Evolutionary conservation across 1,284 basidiomycete species (phyloP), one percentile per base, ranked within the genome.

Genomic region (Microstroma glucosiphilum): DNA sequence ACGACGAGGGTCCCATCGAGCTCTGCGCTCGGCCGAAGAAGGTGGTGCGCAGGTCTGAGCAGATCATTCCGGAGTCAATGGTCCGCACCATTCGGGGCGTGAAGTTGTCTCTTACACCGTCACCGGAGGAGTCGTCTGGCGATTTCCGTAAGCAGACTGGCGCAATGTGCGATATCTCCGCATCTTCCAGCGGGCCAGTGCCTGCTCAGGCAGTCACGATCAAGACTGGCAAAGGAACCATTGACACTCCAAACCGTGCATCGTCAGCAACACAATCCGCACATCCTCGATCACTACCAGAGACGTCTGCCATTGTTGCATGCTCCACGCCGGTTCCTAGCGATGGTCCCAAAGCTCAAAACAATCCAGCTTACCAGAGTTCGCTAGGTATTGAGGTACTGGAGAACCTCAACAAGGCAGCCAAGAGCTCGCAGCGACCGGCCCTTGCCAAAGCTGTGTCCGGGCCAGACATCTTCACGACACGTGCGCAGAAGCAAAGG

Each of bases 1-100:
- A 82, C 15, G 89, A 90, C 69, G 81, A 88, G 81, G 69, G 77
- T 1, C 77, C 77, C 1, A 66, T 79, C 21, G 75, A 79, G 60
- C 64, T 79, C 26, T 79, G 77, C 56, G 71, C 76, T 6, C 60
- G 72, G 0, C 71, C 66, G n/a, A 78, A 78, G 59, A 69, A 68
- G 56, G 56, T 79, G 2, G 76, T 79, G 25, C 56, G 61, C 12
- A n/a, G 58, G 7, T 21, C 37, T 15, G 56, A 49, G 56, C 17
- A 68, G 30, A 59, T 46, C 1, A 49, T 41, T 8, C 25, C n/a
- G 49, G 53, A 68, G 26, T 19, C 55, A 1, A 30, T 15, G 13
- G 15, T 19, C 12, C 25, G 12, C 21, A 9, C 7, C 11, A 23
- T 43, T 12, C n/a, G 26, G n/a, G 60, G 25, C 12, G 15, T 13